phyloP scores from a whole-genome alignment of 257 asterid genomes.

The Asclepias syriaca region DNA sequence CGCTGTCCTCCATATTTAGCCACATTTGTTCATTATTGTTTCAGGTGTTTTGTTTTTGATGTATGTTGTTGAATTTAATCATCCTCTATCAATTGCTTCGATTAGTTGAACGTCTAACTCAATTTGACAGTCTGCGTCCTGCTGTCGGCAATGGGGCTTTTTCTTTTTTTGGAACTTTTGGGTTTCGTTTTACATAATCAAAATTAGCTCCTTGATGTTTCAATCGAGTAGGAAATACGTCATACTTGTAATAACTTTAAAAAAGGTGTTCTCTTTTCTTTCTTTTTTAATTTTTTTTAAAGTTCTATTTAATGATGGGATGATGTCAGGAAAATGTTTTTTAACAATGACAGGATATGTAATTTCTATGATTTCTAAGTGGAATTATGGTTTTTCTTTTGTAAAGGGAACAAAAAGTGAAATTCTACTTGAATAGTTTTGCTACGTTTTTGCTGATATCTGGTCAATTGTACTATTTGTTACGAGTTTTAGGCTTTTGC shows the following conservation, averaged over 20 bases:
- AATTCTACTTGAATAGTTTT: background rate
- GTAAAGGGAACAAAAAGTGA: background rate
- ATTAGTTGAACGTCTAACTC: no score
- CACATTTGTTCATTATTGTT: no score
- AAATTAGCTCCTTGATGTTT: background rate
- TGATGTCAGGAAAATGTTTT: background rate
- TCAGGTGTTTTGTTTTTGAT: no score
- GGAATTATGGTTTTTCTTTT: background rate
- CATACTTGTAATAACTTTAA: background rate
- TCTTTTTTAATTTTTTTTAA: background rate
- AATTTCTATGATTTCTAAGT: background rate
- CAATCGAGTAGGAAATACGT: background rate
- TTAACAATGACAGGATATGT: background rate
- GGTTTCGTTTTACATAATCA: background rate
- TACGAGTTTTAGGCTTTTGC: slow-evolving; percentile 50
- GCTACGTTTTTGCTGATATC: slow-evolving; percentile 1
- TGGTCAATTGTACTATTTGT: background rate
- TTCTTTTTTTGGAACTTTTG: background rate
- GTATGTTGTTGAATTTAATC: no score
- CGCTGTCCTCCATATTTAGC: no score
- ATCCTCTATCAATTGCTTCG: no score
- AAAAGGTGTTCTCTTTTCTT: no score
- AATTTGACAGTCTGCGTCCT: no score
- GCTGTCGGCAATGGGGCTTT: background rate
- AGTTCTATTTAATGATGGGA: background rate